Base-by-base conservation (phyloP, 176 grass and related monocot species). In the Juncus effusus region DNA sequence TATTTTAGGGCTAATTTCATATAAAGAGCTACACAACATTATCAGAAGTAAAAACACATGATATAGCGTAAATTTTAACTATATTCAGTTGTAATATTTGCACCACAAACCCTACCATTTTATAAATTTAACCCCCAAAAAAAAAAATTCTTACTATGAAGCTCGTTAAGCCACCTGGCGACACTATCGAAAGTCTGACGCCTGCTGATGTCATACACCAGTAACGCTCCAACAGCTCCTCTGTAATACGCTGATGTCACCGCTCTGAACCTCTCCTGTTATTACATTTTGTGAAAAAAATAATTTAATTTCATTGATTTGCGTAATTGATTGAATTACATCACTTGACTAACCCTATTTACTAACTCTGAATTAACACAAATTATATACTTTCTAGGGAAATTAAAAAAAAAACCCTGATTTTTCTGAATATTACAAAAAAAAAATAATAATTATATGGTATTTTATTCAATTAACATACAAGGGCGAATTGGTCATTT, bases 221-320 rank as follows among this genome's bases (percentile, higher is more conserved):
- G 55, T 1, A 72, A 37, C 3, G 69, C 69, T 4, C 69, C 69
- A 14, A 72, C 69, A 39, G 69, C 69, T 14, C 69, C 69, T 0
- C 69, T 51, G 10, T 72, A 72, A 16, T 72, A 72, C 2, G 69
- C 69, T 6, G 69, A 72, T 5, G 69, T 72, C 8, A 72, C 69
- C 1, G 69, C 69, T 4, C 69, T 51, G 69, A 72, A 72, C 2
- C 69, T 53, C 10, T 72, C 69, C 71, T 28, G 19, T 28, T 28
- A 28, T 28, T 28, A 28, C 1, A 28, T 28, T 28, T 28, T 28
- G 19, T 28, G 19, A 28, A 28, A 28, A 28, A 28, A 28, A 28
- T 28, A 28, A 28, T 28, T 28, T 28, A 28, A 28, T 28, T 28
- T 28, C 0, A 28, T 28, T 28, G 19, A 28, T 28, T 28, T 28